Evolutionary conservation across 2,329 filamentous ascomycete species (phyloP).

Genomic region (Scleromitrula shiraiana): DNA sequence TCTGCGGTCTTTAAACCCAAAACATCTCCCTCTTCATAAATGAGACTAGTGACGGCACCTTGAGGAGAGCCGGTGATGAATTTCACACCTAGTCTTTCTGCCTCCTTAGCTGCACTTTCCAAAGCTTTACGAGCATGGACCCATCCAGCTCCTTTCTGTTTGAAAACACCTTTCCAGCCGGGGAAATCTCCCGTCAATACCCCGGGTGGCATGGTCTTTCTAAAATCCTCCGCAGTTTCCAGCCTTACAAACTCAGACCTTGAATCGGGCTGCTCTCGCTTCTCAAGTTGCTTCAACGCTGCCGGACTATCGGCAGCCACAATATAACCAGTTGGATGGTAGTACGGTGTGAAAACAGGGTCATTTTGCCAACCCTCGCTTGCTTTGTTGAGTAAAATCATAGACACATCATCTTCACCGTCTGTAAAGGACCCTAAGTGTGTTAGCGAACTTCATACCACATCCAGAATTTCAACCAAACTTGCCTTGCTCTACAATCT

Average conservation of each 20-base stretch:
- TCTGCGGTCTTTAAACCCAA: slow-evolving; percentile 37
- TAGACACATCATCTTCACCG: slow-evolving; percentile 23
- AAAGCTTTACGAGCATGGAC: slow-evolving; percentile 44
- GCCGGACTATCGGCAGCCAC: slow-evolving; percentile 35
- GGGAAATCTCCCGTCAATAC: slow-evolving; percentile 42
- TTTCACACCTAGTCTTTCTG: slow-evolving; percentile 37
- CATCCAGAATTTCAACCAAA: neutral
- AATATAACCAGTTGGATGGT: slow-evolving; percentile 40
- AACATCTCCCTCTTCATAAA: slow-evolving; percentile 33
- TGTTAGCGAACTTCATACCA: neutral
- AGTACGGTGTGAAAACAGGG: slow-evolving; percentile 35
- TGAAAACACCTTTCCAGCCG: slow-evolving; percentile 43
- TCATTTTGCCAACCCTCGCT: slow-evolving; percentile 37
- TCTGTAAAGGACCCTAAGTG: slow-evolving; percentile 23
- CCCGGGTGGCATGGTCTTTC: slow-evolving; percentile 42
- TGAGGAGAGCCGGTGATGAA: slow-evolving; percentile 36
- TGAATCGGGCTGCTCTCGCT: slow-evolving; percentile 30
- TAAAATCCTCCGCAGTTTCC: slow-evolving; percentile 38
- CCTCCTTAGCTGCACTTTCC: slow-evolving; percentile 37
- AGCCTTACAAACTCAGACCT: slow-evolving; percentile 30
- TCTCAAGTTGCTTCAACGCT: slow-evolving; percentile 32
- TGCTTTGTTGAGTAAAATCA: slow-evolving; percentile 30
- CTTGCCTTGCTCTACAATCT: slow-evolving; percentile 39
- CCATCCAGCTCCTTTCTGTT: slow-evolving; percentile 41
- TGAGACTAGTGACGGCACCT: slow-evolving; percentile 33